Evolutionary conservation across 805 yeast genomes (phyloP), one percentile per base, ranked within the genome.

Genomic region (Sugiyamaella marilandica): DNA sequence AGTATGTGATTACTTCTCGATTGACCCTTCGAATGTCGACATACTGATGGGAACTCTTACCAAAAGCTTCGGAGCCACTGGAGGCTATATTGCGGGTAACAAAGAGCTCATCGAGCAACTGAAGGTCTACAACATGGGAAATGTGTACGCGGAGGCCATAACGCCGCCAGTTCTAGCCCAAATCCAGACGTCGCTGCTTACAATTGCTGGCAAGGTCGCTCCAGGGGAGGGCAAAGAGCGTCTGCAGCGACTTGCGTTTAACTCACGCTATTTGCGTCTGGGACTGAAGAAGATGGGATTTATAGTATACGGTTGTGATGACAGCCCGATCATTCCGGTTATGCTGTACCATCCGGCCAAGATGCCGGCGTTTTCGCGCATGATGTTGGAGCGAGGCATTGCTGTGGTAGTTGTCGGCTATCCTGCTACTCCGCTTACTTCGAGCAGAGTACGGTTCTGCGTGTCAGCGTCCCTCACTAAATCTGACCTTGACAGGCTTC

Each of bases 51-150:
- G 99, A 48, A 94, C 99, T 7, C 80, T 94, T 53, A 95, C 99
- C 49, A 94, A 94, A 71, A 88, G 97, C 1, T 94, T 94, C 69
- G 99, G 99, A 67, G 98, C 99, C 14, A 89, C 98, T 41, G 99
- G 99, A 65, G 99, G 99, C 45, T 94, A 94, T 67, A 74, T 94
- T 58, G 92, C 96, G n/a, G 95, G 85, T 45, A 76, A 76, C 57
- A 77, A 82, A 64, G 72, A 70, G 46, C 71, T 88, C 32, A 84
- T 92, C 47, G 91, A 89, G 62, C 79, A 84, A 62, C 73, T 94
- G 56, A 81, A 91, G 70, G 62, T 86, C 39, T 84, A 81, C 62
- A 81, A 87, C 62, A 77, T 88, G 59, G 85, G 91, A 31, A 80
- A 83, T 58, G 76, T 74, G 43, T 87, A 90, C 65, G 83, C 94